These are phyloP conservation scores for Pseudonitzschia pungens DNA, from an alignment of 108 stramenopile genomes.

Conservation along the genomic window DNA sequence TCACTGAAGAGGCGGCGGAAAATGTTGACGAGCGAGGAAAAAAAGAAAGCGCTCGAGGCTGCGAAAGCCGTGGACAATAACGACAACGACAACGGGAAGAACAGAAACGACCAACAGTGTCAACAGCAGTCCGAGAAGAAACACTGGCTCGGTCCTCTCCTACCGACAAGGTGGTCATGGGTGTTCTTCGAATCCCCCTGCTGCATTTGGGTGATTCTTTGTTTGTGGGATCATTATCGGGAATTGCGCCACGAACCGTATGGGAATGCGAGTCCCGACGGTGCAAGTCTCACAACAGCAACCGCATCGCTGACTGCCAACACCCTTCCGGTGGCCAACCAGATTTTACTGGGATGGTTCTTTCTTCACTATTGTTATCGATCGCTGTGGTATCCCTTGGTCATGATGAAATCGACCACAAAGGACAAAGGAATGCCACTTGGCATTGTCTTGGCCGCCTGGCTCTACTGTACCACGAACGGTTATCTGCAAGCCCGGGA, in stretches of 20 bases:
- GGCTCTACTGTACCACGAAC: slow-evolving; percentile 59
- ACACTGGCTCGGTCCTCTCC: slow-evolving; percentile 51
- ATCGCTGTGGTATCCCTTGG: slow-evolving; percentile 79
- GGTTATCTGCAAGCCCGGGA: slow-evolving; percentile 52
- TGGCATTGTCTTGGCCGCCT: slow-evolving; percentile 51
- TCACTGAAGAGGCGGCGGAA: background rate
- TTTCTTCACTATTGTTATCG: slow-evolving; percentile 87
- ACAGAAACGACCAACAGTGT: background rate
- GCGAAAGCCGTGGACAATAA: background rate
- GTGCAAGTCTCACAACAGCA: background rate
- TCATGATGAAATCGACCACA: slow-evolving; percentile 38
- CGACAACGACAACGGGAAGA: background rate
- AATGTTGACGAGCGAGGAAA: background rate
- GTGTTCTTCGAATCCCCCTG: slow-evolving; percentile 75
- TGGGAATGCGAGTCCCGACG: no score
- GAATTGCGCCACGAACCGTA: background rate
- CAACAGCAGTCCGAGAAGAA: background rate
- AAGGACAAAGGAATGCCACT: slow-evolving; percentile 52
- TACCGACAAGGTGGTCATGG: slow-evolving; percentile 57
- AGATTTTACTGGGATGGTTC: slow-evolving; percentile 63
- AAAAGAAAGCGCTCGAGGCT: background rate
- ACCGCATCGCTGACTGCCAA: background rate
- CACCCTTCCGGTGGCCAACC: slow-evolving; percentile 38
- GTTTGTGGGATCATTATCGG: slow-evolving; percentile 19
- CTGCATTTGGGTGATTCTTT: slow-evolving; percentile 55